A percentile compares a stretch with the other conserved stretches of the same genome.
Conservation (phyloP, 2,329 filamentous ascomycete genomes). For the Beauveria australis region DNA sequence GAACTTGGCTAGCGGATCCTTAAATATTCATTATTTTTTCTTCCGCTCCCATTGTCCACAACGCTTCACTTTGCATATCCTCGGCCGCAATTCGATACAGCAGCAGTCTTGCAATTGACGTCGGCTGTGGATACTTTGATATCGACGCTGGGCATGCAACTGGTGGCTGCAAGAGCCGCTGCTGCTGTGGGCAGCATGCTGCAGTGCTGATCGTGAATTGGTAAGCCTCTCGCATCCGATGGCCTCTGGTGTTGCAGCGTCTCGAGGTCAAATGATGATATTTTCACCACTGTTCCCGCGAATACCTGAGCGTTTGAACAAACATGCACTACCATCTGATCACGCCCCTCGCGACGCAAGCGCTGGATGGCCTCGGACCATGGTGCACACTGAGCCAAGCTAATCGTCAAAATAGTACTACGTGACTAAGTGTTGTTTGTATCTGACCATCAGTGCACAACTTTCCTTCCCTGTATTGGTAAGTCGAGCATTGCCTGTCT, state of each 20-base stretch:
- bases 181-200: background rate
- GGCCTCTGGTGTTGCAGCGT: slow-evolving; percentile 1
- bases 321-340: slow-evolving; percentile 73
- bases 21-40: slow-evolving; percentile 9
- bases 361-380: background rate
- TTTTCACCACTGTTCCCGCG: slow-evolving; percentile 52
- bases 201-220: background rate
- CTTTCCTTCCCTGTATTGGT: background rate
- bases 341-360: slow-evolving; percentile 1
- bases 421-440: background rate
- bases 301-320: slow-evolving; percentile 54
- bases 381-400: background rate
- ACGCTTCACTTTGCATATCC: background rate
- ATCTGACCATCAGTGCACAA: background rate
- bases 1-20: slow-evolving; percentile 16
- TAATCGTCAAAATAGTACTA: background rate
- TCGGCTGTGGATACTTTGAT: background rate
- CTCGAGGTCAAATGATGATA: slow-evolving; percentile 41
- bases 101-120: no score
- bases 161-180: background rate
- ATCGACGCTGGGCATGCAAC: background rate
- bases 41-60: slow-evolving; percentile 7
- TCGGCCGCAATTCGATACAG: background rate
- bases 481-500: background rate
- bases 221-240: slow-evolving; percentile 10